These are phyloP conservation scores for Miscanthus lutarioriparius DNA, from an alignment of 176 grass and related monocot species.

Conservation along the genomic window DNA sequence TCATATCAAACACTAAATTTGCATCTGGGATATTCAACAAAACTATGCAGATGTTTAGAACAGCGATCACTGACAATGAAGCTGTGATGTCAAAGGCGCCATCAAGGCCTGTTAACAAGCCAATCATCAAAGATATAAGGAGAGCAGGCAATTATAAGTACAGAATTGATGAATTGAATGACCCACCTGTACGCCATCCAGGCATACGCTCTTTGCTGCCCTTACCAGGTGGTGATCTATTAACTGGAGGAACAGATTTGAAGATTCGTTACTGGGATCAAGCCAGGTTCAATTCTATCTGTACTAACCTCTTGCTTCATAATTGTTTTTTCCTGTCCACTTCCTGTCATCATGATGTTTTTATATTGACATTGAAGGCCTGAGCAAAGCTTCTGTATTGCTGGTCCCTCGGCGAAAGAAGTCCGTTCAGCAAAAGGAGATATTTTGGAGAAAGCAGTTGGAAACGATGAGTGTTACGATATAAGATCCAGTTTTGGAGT, in stretches of 20 bases:
- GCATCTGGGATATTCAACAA: constrained; percentile 31
- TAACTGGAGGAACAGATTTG: constrained; percentile 87
- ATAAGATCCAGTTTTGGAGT: constrained; percentile 88
- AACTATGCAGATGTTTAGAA: constrained; percentile 76
- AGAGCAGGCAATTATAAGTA: constrained; percentile 67
- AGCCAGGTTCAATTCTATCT: constrained; percentile 60
- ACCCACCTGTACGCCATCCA: constrained; percentile 64
- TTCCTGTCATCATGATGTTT: neutral
- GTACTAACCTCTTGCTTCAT: neutral
- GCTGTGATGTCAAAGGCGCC: constrained; percentile 51
- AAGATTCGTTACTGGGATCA: constrained; percentile 98
- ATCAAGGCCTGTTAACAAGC: constrained; percentile 58
- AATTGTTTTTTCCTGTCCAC: neutral
- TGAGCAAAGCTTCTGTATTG: constrained; percentile 89
- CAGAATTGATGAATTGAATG: constrained; percentile 84
- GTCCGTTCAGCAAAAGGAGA: constrained; percentile 47
- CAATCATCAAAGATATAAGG: constrained; percentile 57
- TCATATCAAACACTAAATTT: neutral
- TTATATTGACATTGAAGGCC: constrained; percentile 62
- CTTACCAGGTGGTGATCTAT: constrained; percentile 80
- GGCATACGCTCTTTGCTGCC: constrained; percentile 88
- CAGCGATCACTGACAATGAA: constrained; percentile 73
- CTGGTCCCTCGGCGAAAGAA: constrained; percentile 80
- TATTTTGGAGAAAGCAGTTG: constrained; percentile 31
- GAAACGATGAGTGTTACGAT: constrained; percentile 76